Conservation (phyloP, 2,329 filamentous ascomycete species). For the Ophiostoma perfectum region DNA sequence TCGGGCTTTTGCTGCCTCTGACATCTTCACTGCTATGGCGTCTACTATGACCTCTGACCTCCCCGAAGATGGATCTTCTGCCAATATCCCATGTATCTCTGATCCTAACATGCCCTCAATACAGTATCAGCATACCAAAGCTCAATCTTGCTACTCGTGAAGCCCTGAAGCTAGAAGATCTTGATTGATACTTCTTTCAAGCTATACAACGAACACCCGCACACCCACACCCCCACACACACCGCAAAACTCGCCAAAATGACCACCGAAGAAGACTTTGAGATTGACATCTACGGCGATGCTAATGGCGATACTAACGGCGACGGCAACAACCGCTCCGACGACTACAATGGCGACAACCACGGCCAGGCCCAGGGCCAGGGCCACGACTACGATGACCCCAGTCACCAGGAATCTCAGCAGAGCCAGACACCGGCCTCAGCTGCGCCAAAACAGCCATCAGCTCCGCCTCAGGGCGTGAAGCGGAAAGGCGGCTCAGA, state of each 20-base stretch:
- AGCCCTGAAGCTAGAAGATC: background rate
- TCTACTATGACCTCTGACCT: slow-evolving; percentile 6
- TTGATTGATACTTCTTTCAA: too few species aligned
- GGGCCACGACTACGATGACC: slow-evolving; percentile 28
- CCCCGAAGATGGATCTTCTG: background rate
- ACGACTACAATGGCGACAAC: slow-evolving; percentile 5
- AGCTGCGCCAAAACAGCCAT: slow-evolving; percentile 29
- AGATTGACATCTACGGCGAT: slow-evolving; percentile 68
- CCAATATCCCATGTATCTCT: slow-evolving; percentile 24
- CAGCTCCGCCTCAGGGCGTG: slow-evolving; percentile 47
- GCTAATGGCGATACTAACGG: slow-evolving; percentile 34
- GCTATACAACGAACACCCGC: background rate
- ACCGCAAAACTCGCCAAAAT: slow-evolving; percentile 25
- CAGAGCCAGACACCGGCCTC: slow-evolving; percentile 30
- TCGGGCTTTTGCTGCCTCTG: too few species aligned
- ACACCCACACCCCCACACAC: background rate
- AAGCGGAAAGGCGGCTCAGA: slow-evolving; percentile 59
- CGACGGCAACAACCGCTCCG: slow-evolving; percentile 34
- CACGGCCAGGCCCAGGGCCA: slow-evolving; percentile 36
- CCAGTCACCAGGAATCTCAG: slow-evolving; percentile 21
- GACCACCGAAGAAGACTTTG: slow-evolving; percentile 67
- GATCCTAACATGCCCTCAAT: slow-evolving; percentile 23
- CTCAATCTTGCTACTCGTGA: background rate
- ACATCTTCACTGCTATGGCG: slow-evolving; percentile 20
- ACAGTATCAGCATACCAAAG: slow-evolving; percentile 20